Conservation (phyloP, 1,284 basidiomycete genomes). For the Ustilago nuda region DNA sequence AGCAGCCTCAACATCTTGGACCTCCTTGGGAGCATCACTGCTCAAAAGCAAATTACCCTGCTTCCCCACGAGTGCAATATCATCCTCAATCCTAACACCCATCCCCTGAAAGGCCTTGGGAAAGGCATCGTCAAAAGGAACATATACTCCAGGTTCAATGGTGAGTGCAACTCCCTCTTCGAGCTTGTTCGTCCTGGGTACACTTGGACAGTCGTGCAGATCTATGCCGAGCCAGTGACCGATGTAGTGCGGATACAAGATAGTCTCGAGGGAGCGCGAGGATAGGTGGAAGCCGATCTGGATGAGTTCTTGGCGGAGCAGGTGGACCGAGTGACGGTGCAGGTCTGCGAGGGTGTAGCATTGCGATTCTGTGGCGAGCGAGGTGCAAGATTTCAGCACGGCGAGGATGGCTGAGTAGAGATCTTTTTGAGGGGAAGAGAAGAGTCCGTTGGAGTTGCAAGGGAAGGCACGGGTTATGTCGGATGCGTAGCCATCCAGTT, state of each 20-base stretch:
- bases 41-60: conserved; percentile 55
- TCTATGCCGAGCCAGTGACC: conserved; percentile 86
- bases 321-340: conserved; percentile 80
- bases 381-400: conserved; percentile 79
- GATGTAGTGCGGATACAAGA: conserved; percentile 86
- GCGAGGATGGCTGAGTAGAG: conserved; percentile 87
- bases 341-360: conserved; percentile 79
- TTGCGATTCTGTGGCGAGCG: conserved; percentile 71
- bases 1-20: conserved; percentile 64
- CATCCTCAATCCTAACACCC: conserved; percentile 67
- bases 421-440: conserved; percentile 83
- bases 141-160: conserved; percentile 67
- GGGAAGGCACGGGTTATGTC: conserved; percentile 97
- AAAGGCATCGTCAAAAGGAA: conserved; percentile 59
- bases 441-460: conserved; percentile 71
- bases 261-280: conserved; percentile 77
- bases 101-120: conserved; percentile 64
- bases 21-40: conserved; percentile 62
- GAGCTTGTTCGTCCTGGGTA: conserved; percentile 56
- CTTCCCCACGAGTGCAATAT: conserved; percentile 57
- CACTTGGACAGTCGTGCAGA: conserved; percentile 64
- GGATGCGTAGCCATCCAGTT: conserved; percentile 85
- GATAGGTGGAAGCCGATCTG: conserved; percentile 81
- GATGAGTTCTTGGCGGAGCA: conserved; percentile 80
- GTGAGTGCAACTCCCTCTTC: conserved; percentile 63